Conservation (phyloP, 352 stramenopile species). For the Blastocystis hominis region DNA sequence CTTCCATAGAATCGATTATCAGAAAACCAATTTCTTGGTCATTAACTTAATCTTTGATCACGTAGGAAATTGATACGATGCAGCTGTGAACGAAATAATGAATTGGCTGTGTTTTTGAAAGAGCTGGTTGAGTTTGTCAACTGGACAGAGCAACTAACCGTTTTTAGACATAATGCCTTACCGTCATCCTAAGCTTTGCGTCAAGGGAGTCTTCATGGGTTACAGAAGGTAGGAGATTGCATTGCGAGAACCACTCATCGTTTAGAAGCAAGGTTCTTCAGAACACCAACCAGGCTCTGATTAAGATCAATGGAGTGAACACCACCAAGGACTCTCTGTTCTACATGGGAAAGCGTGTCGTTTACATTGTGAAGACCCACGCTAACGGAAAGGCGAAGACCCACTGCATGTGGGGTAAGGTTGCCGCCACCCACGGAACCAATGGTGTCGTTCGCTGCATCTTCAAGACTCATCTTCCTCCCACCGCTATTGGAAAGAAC, state of each 20-base stretch:
- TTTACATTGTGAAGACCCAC: constrained; percentile 81
- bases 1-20: not conserved
- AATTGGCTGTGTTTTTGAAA: not conserved
- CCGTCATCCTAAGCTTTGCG: constrained; percentile 86
- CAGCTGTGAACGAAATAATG: not conserved
- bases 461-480: constrained; percentile 93
- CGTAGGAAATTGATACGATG: not conserved
- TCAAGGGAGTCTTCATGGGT: constrained; percentile 94
- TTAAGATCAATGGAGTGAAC: constrained; percentile 97
- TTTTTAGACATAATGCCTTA: constrained; percentile 57
- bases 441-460: constrained; percentile 92
- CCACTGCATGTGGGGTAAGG: constrained; percentile 96
- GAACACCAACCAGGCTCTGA: constrained; percentile 90
- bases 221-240: constrained; percentile 80
- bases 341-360: constrained; percentile 96
- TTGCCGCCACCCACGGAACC: constrained; percentile 87
- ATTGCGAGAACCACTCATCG: not conserved
- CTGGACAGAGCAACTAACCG: not conserved
- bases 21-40: constrained; percentile 26
- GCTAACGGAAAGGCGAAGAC: constrained; percentile 71
- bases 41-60: not conserved
- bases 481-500: constrained; percentile 84
- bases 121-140: not conserved
- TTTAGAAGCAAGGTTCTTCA: constrained; percentile 73
- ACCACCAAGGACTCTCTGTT: constrained; percentile 94